Evolutionary conservation across 305 asterid species (phyloP), one percentile per base, ranked within the genome.

Genomic region (Fraxinus sp.): DNA sequence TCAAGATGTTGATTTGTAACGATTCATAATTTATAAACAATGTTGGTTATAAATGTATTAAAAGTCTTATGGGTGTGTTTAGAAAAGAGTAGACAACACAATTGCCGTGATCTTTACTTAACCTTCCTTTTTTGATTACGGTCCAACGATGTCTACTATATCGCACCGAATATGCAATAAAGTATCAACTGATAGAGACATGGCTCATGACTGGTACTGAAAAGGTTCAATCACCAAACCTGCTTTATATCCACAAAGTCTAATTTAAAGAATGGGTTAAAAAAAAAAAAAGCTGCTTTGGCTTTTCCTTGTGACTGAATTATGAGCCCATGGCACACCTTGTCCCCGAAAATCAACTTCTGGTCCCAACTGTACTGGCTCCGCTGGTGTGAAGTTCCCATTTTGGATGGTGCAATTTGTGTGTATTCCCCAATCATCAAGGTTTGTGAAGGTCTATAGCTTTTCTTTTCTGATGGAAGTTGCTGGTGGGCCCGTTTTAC

Each of bases 291-390:
- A 87, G 75, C 55, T 74, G 80, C 87, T 85, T 87, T 86, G 87
- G 85, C 84, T 24, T 55, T 55, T 78, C 89, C 86, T 88, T 80
- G 92, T 89, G 97, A 82, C 39, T 84, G 88, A 84, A 93, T 92
- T 76, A 92, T 91, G 86, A 92, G 43, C 75, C 71, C 78, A 55
- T 84, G 86, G 83, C 90, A 55, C 91, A 84, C 91, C 85, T 87
- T 93, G 94, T 93, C 97, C 82, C 90, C 85, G 52, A 7, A 49
- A 80, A 75, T 77, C 71, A 77, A 43, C 62, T 20, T 80, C 84
- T 71, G 83, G 70, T 83, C 77, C 86, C 62, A 35, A 77, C 49
- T 7, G 37, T 20, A 71, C 84, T 81, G 39, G 52, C 30, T 37
- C 35, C 30, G n/a, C 80, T 80, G 64, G 76, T 55, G 49, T 76